These are phyloP conservation scores for Aspergillus sp. DNA, from an alignment of 2,329 filamentous ascomycete genomes.

Conservation along the genomic window DNA sequence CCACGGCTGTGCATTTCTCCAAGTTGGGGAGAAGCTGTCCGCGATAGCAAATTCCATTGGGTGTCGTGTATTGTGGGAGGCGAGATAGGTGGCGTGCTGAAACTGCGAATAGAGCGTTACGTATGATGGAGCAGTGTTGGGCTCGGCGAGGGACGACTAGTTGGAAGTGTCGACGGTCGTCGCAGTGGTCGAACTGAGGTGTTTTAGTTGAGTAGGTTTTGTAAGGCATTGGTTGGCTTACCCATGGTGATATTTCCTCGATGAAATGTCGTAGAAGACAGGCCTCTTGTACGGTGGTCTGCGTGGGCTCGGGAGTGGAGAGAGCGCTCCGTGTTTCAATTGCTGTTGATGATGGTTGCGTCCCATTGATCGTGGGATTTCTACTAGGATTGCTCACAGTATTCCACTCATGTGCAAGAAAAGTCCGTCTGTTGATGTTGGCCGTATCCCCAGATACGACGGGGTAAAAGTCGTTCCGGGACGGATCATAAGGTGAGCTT, in stretches of 20 bases:
- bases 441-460: too few relatives aligned
- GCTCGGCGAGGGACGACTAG: constrained; percentile 23
- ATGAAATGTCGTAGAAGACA: constrained; percentile 27
- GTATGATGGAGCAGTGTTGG: constrained; percentile 20
- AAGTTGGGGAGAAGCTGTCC: constrained; percentile 19
- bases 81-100: constrained; percentile 25
- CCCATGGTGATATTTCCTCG: constrained; percentile 30
- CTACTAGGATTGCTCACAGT: too few relatives aligned
- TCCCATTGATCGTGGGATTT: background rate
- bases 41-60: constrained; percentile 16
- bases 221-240: constrained; percentile 5
- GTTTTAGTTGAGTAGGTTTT: background rate
- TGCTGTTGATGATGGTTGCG: background rate
- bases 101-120: constrained; percentile 28
- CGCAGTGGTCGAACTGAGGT: constrained; percentile 27
- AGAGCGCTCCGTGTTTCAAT: too few relatives aligned
- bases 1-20: constrained; percentile 20
- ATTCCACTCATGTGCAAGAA: too few relatives aligned
- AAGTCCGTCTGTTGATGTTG: too few relatives aligned
- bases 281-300: constrained; percentile 16
- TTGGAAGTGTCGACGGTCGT: constrained; percentile 23
- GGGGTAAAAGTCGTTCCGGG: too few relatives aligned
- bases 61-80: constrained; percentile 23
- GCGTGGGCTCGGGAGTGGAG: background rate
- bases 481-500: too few relatives aligned